A percentile compares a stretch with the other conserved stretches of the same genome.
Conservation (phyloP, 345 rosid species). For the Eucalyptus regnans region DNA sequence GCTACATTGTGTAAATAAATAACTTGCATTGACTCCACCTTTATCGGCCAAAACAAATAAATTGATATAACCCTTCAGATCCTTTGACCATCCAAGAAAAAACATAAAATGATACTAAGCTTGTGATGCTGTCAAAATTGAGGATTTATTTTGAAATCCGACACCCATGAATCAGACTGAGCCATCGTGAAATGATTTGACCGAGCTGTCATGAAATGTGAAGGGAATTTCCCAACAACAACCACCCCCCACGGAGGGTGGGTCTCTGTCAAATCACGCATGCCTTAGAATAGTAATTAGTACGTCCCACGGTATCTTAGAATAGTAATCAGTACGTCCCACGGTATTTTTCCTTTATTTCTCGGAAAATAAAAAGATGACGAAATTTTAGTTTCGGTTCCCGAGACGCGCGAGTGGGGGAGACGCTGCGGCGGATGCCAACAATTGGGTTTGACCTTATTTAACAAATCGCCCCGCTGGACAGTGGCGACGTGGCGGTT, state of each 20-base stretch:
- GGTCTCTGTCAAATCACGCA: not conserved
- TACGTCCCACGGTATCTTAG: not conserved
- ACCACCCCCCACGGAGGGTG: no score
- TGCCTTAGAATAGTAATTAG: not conserved
- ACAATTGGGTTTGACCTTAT: not conserved
- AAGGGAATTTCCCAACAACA: no score
- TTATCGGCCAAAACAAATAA: accelerated
- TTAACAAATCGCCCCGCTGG: not conserved
- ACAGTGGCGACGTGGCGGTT: not conserved
- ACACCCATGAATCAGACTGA: not conserved
- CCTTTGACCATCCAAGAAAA: not conserved
- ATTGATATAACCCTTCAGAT: not conserved
- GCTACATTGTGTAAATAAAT: not conserved
- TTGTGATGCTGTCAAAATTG: not conserved
- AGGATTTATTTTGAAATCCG: no score
- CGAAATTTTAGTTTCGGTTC: not conserved
- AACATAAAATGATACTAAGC: not conserved
- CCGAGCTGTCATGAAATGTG: no score
- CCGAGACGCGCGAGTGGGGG: not conserved
- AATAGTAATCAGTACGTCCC: not conserved
- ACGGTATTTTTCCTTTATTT: not conserved
- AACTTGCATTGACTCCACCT: not conserved
- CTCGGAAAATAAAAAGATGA: not conserved
- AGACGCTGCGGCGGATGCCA: not conserved
- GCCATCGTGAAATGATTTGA: no score